Evolutionary conservation across 441 rosid species (phyloP).

Genomic region (Mallotus repandus): DNA sequence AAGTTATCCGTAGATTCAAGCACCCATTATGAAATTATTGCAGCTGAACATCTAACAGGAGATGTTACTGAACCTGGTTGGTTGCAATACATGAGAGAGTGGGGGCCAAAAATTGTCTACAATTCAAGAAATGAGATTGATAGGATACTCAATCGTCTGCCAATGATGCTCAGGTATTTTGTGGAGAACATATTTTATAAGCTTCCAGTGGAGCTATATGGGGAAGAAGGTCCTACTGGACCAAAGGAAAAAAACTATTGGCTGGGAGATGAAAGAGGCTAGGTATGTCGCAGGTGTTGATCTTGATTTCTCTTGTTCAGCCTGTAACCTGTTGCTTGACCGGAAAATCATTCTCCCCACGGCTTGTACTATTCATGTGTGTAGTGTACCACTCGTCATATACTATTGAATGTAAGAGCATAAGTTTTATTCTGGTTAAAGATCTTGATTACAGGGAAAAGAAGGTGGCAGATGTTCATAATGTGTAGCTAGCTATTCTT

Average conservation of each 20-base stretch:
- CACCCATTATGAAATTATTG: slow-evolving; percentile 52
- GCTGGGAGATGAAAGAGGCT: too few relatives aligned
- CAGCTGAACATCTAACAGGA: slow-evolving; percentile 64
- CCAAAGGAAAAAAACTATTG: too few relatives aligned
- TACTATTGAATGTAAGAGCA: too few relatives aligned
- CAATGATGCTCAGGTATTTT: slow-evolving; percentile 38
- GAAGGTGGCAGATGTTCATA: too few relatives aligned
- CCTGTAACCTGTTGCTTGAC: too few relatives aligned
- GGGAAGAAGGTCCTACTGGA: slow-evolving; percentile 25
- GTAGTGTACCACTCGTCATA: too few relatives aligned
- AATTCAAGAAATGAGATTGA: slow-evolving; percentile 61
- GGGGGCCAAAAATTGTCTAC: slow-evolving; percentile 80
- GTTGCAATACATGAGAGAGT: slow-evolving; percentile 83
- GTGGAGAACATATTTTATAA: slow-evolving; percentile 42
- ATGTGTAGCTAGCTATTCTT: too few relatives aligned
- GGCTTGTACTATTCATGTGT: too few relatives aligned
- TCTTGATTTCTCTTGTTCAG: too few relatives aligned
- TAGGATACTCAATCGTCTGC: slow-evolving; percentile 49
- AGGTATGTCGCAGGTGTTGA: too few relatives aligned
- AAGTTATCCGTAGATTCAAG: slow-evolving; percentile 57
- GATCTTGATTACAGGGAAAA: slow-evolving; percentile 12
- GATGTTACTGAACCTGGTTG: slow-evolving; percentile 62
- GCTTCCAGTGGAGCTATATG: slow-evolving; percentile 76
- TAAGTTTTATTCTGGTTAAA: too few relatives aligned
- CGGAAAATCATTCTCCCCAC: too few relatives aligned